Evolutionary conservation across 805 yeast genomes (phyloP).

Genomic region (Lipomyces kockii): DNA sequence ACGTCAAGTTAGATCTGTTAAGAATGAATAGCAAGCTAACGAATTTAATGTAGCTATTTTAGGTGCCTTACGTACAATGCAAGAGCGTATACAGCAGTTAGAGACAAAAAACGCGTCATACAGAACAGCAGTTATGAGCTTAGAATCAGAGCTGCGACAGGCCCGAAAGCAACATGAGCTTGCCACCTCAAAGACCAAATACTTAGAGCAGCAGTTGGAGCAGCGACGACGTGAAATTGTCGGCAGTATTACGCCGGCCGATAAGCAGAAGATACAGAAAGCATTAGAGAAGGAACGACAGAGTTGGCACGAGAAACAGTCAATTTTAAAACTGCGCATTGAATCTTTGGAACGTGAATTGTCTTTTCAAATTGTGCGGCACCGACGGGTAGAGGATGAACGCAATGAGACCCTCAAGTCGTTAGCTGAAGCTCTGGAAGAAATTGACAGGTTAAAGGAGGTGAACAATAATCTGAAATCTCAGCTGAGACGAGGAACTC

Average conservation of each 20-base stretch:
- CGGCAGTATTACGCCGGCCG: constrained; percentile 16
- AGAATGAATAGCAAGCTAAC: neutral
- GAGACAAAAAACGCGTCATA: constrained; percentile 26
- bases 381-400: constrained; percentile 27
- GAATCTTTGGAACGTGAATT: constrained; percentile 24
- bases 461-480: constrained; percentile 11
- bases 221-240: constrained; percentile 14
- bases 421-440: constrained; percentile 15
- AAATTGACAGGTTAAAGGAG: constrained; percentile 14
- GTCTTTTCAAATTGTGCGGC: constrained; percentile 10
- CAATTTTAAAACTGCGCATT: constrained; percentile 12
- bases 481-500: neutral
- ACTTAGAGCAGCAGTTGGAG: constrained; percentile 27
- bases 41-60: constrained; percentile 21
- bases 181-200: constrained; percentile 8
- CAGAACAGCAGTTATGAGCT: constrained; percentile 11
- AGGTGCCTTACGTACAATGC: constrained; percentile 29
- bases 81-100: constrained; percentile 28
- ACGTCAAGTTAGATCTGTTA: neutral
- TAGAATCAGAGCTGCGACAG: constrained; percentile 18
- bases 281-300: constrained; percentile 30
- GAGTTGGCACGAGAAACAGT: constrained; percentile 27
- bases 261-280: constrained; percentile 14
- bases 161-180: constrained; percentile 11
- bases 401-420: constrained; percentile 23